Base-by-base conservation (phyloP, 257 asterid species). In the Nicotiana tabacum region DNA sequence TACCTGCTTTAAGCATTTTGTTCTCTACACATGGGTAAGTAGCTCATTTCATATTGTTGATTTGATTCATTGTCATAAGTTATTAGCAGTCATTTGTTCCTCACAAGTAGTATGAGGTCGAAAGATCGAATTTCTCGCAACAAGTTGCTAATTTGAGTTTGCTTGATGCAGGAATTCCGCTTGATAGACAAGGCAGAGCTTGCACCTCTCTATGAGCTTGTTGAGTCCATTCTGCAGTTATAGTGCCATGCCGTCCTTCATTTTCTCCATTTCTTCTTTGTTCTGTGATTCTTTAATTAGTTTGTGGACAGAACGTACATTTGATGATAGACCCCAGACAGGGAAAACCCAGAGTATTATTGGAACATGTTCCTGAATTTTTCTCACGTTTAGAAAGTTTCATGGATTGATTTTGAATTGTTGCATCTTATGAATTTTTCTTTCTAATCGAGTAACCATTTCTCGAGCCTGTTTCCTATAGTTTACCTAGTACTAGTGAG, bases 121-220 rank as follows among this genome's bases (percentile, higher is more conserved):
- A 53, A 53, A 53, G 18, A 53, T 53, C 18, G 0, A 53, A 53
- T 53, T 53, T 53, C 58, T 13, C 58, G 18, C 1, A 53, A 13
- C 58, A 53, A 53, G 17, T 53, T 53, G 58, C 66, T 2, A 12
- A 24, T 12, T 13, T 53, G 58, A 53, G 1, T 53, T 53, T 53
- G 16, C 58, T 3, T 53, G 58, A 53, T 88, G 92, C 92, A 93
- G 98, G 98, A 93, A 87, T 94, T 94, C 83, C 84, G 85, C 77
- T 90, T 94, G 91, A 92, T 92, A 57, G 97, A 91, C 87, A 94
- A 89, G 91, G 90, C 88, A 91, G 98, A 94, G 86, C 91, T 94
- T 76, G 96, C 98, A 81, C 98, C 97, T 7, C 92, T 94, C 61
- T 92, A 92, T 76, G 97, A 94, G 84, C 94, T 92, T 83, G 89